A percentile compares a stretch with the other conserved stretches of the same genome.
Conservation (phyloP, 2,329 filamentous ascomycete genomes). For the Bipolaris gigantea region DNA sequence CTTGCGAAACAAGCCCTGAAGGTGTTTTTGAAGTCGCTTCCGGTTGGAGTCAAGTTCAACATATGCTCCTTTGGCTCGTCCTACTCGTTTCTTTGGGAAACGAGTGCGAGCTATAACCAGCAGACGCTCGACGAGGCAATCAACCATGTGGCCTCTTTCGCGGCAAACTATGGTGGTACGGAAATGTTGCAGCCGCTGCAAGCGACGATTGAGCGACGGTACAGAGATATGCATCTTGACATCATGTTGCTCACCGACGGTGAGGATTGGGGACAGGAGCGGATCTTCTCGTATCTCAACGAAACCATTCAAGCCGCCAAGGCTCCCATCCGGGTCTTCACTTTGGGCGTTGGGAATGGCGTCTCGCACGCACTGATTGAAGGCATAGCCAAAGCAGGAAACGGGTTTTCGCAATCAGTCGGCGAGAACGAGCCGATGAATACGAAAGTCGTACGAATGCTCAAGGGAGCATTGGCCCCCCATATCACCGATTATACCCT, state of each 20-base stretch:
- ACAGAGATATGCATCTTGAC: constrained; percentile 53
- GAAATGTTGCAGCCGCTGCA: constrained; percentile 55
- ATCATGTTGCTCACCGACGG: constrained; percentile 62
- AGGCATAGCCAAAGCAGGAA: constrained; percentile 60
- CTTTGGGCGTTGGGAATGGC: constrained; percentile 57
- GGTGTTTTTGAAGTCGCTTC: constrained; percentile 68
- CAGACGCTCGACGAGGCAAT: constrained; percentile 51
- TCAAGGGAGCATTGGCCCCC: constrained; percentile 69
- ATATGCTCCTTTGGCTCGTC: constrained; percentile 66
- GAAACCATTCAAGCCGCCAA: constrained; percentile 46
- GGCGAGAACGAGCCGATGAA: constrained; percentile 66
- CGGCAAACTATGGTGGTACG: constrained; percentile 57
- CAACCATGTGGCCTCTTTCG: constrained; percentile 48
- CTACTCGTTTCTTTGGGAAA: constrained; percentile 53
- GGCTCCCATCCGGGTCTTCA: constrained; percentile 57
- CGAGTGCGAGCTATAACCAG: constrained; percentile 52
- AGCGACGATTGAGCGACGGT: constrained; percentile 52
- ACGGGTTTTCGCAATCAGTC: constrained; percentile 64
- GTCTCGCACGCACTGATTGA: constrained; percentile 62
- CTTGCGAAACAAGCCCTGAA: constrained; percentile 60
- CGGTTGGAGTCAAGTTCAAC: constrained; percentile 67
- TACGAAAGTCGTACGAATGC: constrained; percentile 70
- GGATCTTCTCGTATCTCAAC: constrained; percentile 55
- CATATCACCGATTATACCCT: constrained; percentile 67
- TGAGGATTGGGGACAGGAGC: constrained; percentile 54